A percentile compares a stretch with the other conserved stretches of the same genome.
phyloP scores from a whole-genome alignment of 208 protist species.

The Crithidia bombi region DNA sequence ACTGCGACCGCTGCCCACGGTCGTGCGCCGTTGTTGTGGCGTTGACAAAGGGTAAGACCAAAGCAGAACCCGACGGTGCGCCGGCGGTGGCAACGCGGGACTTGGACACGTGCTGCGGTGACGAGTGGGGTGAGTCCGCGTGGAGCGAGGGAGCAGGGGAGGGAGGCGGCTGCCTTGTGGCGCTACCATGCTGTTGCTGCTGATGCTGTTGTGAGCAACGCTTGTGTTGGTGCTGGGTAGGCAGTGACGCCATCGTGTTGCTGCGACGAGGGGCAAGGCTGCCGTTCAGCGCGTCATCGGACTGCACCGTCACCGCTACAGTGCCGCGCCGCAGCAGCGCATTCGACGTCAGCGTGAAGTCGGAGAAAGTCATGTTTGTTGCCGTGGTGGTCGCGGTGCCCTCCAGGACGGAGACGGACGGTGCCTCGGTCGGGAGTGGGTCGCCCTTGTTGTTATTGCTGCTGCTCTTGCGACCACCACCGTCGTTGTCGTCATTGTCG shows the following conservation, averaged over 20 bases:
- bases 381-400: not conserved
- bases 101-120: not conserved
- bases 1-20: not conserved
- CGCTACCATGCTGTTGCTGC: not conserved
- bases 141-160: not conserved
- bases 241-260: conserved; percentile 9
- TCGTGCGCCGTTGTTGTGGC: not conserved
- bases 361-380: not conserved
- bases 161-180: not conserved
- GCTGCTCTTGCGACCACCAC: not conserved
- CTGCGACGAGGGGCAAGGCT: conserved; percentile 2
- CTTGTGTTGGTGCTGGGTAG: conserved; percentile 5
- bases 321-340: conserved; percentile 5
- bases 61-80: not conserved
- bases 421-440: too few relatives aligned
- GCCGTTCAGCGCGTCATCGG: not conserved
- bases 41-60: not conserved
- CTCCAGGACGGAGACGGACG: not conserved
- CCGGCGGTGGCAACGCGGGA: not conserved
- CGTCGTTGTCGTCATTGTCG: not conserved
- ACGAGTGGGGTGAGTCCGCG: not conserved
- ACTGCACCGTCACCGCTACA: not conserved
- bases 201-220: too few relatives aligned
- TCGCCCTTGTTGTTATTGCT: not conserved
- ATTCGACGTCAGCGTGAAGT: conserved; percentile 6